Base-by-base conservation (phyloP, 495 filamentous ascomycete genomes). In the Diplogelasinospora grovesii region DNA sequence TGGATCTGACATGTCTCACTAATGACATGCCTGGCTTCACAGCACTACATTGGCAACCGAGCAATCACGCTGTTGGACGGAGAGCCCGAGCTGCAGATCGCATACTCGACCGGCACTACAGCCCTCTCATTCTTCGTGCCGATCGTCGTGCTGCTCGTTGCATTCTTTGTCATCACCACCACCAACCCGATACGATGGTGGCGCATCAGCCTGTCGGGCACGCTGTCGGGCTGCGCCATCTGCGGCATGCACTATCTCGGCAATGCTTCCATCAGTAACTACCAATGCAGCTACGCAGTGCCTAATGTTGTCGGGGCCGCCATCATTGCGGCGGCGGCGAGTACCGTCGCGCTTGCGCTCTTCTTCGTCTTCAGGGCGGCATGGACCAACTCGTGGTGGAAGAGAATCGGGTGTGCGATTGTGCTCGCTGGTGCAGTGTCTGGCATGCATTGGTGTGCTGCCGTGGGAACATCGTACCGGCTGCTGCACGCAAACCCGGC, bases 231-330 rank as follows among this genome's bases (percentile, higher is more conserved):
- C 5, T 61, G 75, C 3, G 76, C 84, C 14, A 80, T 93, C 38
- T 84, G 82, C 39, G 89, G 82, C 4, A 95, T 95, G 89, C 86
- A 95, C 56, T 95, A 94, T 49, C 64, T 93, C 30, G 86, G 86
- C 19, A 85, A 93, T 52, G 71, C 82, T 9, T 85, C 88, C 23
- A 89, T 92, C 48, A 64, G 68, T 10, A 92, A 94, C 57, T 95
- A 95, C 53, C 48, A 50, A 5, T 77, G 80, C 49, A 46, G 53
- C 8, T 89, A 90, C 45, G 22, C 48, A 6, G 47, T 60, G 8
- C 59, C 55, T 4, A 74, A 78, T 52, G 71, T 95, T n/a, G 59
- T 79, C 6, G 86, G 78, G 2, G 77, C 89, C 4, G 72, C 74
- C 14, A 46, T 83, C 24, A 85, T 93, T 45, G 86, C 88, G 11